Evolutionary conservation across 2,329 filamentous ascomycete genomes (phyloP).

Genomic region (Fusarium guadeloupense): DNA sequence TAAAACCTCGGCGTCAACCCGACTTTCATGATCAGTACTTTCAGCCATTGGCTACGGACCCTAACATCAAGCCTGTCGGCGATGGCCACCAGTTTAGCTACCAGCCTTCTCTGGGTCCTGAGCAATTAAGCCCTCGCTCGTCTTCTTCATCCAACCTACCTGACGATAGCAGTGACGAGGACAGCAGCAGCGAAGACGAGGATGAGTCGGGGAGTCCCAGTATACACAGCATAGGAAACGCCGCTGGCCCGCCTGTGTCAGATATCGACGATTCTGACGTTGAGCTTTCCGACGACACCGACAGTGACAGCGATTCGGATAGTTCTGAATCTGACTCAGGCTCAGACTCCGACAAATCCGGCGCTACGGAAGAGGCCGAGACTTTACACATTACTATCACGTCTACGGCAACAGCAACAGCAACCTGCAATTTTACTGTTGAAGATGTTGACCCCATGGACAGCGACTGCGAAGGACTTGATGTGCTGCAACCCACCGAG

Average conservation of each 20-base stretch:
- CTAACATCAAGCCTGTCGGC: slow-evolving; percentile 55
- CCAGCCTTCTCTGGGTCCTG: slow-evolving; percentile 46
- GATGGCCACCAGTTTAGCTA: slow-evolving; percentile 56
- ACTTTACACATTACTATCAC: slow-evolving; percentile 31
- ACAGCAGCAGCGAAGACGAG: slow-evolving; percentile 34
- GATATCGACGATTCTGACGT: slow-evolving; percentile 26
- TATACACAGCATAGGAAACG: slow-evolving; percentile 41
- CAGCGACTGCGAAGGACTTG: slow-evolving; percentile 54
- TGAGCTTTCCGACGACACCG: slow-evolving; percentile 27
- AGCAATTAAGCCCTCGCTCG: slow-evolving; percentile 51
- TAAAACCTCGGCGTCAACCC: slow-evolving; percentile 46
- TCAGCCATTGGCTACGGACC: slow-evolving; percentile 47
- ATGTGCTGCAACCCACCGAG: slow-evolving; percentile 55
- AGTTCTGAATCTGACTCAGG: slow-evolving; percentile 36
- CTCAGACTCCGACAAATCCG: slow-evolving; percentile 38
- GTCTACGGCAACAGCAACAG: slow-evolving; percentile 22
- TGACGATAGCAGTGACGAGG: slow-evolving; percentile 36
- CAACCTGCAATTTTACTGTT: slow-evolving; percentile 50
- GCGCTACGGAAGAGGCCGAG: slow-evolving; percentile 37
- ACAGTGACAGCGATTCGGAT: slow-evolving; percentile 29
- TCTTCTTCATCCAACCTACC: slow-evolving; percentile 44
- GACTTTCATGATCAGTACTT: slow-evolving; percentile 45
- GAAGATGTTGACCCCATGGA: slow-evolving; percentile 60
- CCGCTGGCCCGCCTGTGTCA: slow-evolving; percentile 21
- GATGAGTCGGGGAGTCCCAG: slow-evolving; percentile 44